A percentile compares a stretch with the other conserved stretches of the same genome.
phyloP scores from a whole-genome alignment of 1,284 basidiomycete species.

The Cryptococcus maquisensis region DNA sequence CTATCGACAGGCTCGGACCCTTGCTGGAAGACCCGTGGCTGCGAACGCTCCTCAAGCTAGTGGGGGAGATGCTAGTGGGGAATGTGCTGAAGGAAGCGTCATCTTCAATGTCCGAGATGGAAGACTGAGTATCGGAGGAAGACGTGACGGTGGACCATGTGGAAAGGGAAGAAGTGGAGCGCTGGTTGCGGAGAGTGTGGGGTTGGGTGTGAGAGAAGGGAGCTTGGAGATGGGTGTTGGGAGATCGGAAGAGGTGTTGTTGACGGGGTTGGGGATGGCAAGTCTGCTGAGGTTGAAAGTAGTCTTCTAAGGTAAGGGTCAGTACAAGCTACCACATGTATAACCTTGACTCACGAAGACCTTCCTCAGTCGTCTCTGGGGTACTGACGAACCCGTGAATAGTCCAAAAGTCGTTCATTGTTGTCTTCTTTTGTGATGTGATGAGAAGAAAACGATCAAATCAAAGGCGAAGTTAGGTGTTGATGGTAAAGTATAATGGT shows the following conservation, averaged over 20 bases:
- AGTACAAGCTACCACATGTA: no score
- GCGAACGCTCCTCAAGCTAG: background rate
- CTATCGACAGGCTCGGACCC: slow-evolving; percentile 20
- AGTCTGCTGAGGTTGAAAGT: no score
- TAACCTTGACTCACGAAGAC: slow-evolving; percentile 3
- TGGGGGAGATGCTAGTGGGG: background rate
- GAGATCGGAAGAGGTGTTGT: background rate
- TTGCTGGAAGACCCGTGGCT: background rate
- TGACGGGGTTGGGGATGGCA: background rate
- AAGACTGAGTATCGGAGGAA: background rate
- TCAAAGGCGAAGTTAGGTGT: no score
- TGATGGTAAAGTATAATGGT: no score
- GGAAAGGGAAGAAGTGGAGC: slow-evolving; percentile 19
- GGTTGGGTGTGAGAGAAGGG: background rate
- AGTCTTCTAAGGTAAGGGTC: no score
- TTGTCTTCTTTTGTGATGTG: background rate
- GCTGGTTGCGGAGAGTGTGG: slow-evolving; percentile 12
- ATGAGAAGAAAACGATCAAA: background rate
- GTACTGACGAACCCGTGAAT: slow-evolving; percentile 9
- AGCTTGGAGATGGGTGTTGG: background rate
- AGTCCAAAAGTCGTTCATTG: slow-evolving; percentile 10
- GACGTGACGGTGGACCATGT: slow-evolving; percentile 17
- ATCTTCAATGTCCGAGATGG: slow-evolving; percentile 4
- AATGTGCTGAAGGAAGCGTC: slow-evolving; percentile 1
- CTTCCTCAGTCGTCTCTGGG: slow-evolving; percentile 2